Percentiles rank a stretch among this genome's conserved stretches.
Conservation (phyloP, 345 rosid genomes). For the Corchorus olitorius region DNA sequence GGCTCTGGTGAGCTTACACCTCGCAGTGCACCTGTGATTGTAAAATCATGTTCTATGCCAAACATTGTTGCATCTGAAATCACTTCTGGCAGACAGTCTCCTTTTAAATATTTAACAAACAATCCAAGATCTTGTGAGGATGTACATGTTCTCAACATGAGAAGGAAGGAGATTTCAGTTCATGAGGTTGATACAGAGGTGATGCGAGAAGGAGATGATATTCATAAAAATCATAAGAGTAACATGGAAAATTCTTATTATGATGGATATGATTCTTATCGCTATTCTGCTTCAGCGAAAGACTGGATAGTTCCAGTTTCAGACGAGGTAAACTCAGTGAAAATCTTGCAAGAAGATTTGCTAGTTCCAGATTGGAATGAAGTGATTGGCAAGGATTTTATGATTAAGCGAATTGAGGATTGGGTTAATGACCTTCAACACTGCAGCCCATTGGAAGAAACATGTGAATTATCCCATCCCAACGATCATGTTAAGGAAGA, state of each 20-base stretch:
- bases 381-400: slow-evolving; percentile 60
- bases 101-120: slow-evolving; percentile 32
- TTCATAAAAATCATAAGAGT: slow-evolving; percentile 32
- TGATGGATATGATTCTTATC: slow-evolving; percentile 51
- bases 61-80: slow-evolving; percentile 35
- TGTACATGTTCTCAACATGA: slow-evolving; percentile 40
- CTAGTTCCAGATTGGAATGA: slow-evolving; percentile 42
- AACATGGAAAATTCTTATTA: slow-evolving; percentile 42
- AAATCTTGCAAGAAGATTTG: slow-evolving; percentile 47
- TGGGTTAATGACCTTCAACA: slow-evolving; percentile 88
- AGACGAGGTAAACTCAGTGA: slow-evolving; percentile 46
- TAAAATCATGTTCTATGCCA: slow-evolving; percentile 65
- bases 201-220: slow-evolving; percentile 34
- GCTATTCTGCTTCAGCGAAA: slow-evolving; percentile 57
- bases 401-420: slow-evolving; percentile 72
- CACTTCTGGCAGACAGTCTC: slow-evolving; percentile 38
- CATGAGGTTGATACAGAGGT: slow-evolving; percentile 35
- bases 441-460: slow-evolving; percentile 55
- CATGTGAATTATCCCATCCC: slow-evolving; percentile 38
- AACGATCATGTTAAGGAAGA: slow-evolving; percentile 39
- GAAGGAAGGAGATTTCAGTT: slow-evolving; percentile 39
- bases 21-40: slow-evolving; percentile 35
- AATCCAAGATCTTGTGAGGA: slow-evolving; percentile 68
- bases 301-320: slow-evolving; percentile 72
- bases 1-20: slow-evolving; percentile 44